phyloP scores from a whole-genome alignment of 768 basidiomycete genomes.

The Pisolithus tinctorius region DNA sequence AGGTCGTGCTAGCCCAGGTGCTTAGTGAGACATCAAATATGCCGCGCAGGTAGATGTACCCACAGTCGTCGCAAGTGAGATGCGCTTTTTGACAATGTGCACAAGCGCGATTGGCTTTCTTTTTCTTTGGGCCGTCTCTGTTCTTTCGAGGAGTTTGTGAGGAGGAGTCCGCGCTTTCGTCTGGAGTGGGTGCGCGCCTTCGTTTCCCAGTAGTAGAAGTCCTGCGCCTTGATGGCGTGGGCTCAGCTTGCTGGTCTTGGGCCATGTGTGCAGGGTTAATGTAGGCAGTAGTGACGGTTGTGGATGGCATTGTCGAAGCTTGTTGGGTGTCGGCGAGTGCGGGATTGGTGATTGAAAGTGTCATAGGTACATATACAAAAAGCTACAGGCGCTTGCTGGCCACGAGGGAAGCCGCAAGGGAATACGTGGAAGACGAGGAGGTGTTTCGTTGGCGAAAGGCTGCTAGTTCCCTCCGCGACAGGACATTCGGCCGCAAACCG shows the following conservation, averaged over 20 bases:
- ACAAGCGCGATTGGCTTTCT: slow-evolving; percentile 91
- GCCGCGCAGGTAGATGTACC: slow-evolving; percentile 27
- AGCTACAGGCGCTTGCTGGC: not conserved
- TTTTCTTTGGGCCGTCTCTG: slow-evolving; percentile 83
- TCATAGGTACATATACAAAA: slow-evolving; percentile 10
- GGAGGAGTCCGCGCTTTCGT: slow-evolving; percentile 46
- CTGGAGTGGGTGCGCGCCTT: slow-evolving; percentile 55
- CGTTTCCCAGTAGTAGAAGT: slow-evolving; percentile 41
- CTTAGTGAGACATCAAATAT: slow-evolving; percentile 6
- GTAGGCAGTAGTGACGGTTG: slow-evolving; percentile 23
- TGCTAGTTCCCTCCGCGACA: not conserved
- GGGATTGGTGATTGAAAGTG: slow-evolving; percentile 3
- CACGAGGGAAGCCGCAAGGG: slow-evolving; percentile 1
- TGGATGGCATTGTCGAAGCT: slow-evolving; percentile 8
- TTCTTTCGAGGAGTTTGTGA: slow-evolving; percentile 42
- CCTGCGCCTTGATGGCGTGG: slow-evolving; percentile 32
- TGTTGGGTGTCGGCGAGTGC: not conserved
- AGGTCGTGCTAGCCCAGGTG: slow-evolving; percentile 65
- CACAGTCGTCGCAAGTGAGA: slow-evolving; percentile 97
- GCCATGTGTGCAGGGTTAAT: slow-evolving; percentile 39
- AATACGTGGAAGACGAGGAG: not conserved
- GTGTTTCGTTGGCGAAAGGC: not conserved
- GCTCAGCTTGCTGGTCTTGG: slow-evolving; percentile 32
- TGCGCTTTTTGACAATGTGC: slow-evolving; percentile 96
- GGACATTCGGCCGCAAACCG: slow-evolving; percentile 15